A percentile compares a stretch with the other conserved stretches of the same genome.
Evolutionary conservation across 2,329 filamentous ascomycete species (phyloP).

Genomic region (Verticillium albo-atrum): DNA sequence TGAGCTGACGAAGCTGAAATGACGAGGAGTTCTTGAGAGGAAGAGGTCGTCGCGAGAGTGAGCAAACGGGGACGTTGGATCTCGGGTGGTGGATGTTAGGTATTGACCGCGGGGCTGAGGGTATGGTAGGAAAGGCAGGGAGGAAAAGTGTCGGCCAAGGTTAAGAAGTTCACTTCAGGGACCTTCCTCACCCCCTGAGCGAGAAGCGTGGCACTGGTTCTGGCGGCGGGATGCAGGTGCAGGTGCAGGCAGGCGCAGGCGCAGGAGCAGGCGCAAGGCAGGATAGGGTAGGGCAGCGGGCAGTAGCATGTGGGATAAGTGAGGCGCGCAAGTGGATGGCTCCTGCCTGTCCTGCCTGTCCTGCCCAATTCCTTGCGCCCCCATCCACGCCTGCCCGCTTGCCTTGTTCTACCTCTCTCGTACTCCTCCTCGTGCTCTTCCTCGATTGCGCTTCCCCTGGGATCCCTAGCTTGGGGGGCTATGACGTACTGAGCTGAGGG

Average conservation of each 20-base stretch:
- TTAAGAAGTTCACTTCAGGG: not conserved
- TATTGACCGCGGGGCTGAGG: not conserved
- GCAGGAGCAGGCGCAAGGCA: not conserved
- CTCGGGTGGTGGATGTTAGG: not conserved
- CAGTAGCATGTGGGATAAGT: not conserved
- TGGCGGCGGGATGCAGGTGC: not conserved
- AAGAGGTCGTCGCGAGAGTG: not conserved
- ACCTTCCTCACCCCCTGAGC: not conserved
- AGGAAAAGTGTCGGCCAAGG: not conserved
- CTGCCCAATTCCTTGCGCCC: not conserved
- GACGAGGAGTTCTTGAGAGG: not conserved
- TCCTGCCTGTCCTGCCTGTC: not conserved
- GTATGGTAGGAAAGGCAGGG: not conserved
- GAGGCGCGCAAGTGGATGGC: not conserved
- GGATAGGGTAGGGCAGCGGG: too few species aligned
- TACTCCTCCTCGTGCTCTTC: not conserved
- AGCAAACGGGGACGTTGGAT: not conserved
- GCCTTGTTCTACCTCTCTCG: not conserved
- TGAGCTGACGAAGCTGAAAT: not conserved
- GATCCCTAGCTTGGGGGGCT: not conserved
- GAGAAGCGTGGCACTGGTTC: not conserved
- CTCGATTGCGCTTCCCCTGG: not conserved
- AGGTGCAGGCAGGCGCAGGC: not conserved
- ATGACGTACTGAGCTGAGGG: slow-evolving; percentile 1
- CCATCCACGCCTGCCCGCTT: not conserved